Base-by-base conservation (phyloP, 305 asterid species). In the Lippia alba region DNA sequence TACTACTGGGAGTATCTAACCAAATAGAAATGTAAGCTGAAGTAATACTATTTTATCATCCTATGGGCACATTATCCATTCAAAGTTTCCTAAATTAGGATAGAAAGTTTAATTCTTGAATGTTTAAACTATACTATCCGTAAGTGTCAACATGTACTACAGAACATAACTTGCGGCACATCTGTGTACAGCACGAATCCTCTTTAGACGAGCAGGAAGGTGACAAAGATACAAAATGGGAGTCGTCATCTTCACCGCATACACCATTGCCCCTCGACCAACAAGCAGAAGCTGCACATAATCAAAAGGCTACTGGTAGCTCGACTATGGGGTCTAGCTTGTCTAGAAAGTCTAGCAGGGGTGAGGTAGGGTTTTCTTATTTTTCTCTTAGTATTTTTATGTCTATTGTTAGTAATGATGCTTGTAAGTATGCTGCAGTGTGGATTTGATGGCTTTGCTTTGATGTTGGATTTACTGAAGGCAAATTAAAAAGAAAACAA, bases 281-380 rank as follows among this genome's bases (percentile, higher is more conserved):
- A 69, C 91, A 74, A 75, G 57, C 71, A 24, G 89, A 82, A 55
- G 66, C 74, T 66, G 76, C 59, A 40, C 80, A 64, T 53, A 71
- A 64, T 70, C 60, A 79, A 32, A 83, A 74, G 79, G 34, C 76
- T 45, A 41, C 56, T 73, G 84, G 75, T 56, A 60, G 14, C 78
- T 57, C 30, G 11, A 46, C 8, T 41, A 41, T 40, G 34, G 34
- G 70, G 33, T 18, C 70, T 32, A 60, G 73, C 49, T 69, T 69
- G 73, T 76, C 86, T 41, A 84, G 78, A 75, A 94, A 84, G 80
- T 50, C 89, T 44, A 77, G 84, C 78, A 90, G 75, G 81, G 68
- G 71, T 59, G 98, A 91, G 97, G 99, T 88, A 72, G n/a, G 79
- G 20, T 60, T 59, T 76, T 51, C 19, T 34, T 64, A 64, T 17